phyloP scores from a whole-genome alignment of 805 yeast genomes.

The Wickerhamiella sergipiensis region DNA sequence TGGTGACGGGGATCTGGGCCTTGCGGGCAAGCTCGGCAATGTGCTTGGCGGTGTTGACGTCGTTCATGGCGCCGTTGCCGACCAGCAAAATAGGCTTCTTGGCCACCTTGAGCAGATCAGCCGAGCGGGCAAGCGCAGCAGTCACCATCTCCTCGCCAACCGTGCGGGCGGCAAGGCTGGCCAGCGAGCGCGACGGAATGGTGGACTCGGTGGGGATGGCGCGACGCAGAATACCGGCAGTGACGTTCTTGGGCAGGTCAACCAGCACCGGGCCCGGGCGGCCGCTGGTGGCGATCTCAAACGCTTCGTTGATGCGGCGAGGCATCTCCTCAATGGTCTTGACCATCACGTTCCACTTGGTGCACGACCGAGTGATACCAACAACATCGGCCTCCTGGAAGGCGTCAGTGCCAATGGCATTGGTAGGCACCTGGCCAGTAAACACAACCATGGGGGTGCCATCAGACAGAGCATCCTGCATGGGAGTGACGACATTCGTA shows the following conservation, averaged over 20 bases:
- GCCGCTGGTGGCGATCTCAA: conserved; percentile 89
- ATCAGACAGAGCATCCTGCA: conserved; percentile 95
- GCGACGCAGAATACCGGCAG: conserved; percentile 75
- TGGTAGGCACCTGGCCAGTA: conserved; percentile 93
- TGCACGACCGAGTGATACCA: conserved; percentile 93
- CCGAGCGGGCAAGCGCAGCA: conserved; percentile 64
- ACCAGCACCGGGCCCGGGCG: conserved; percentile 98
- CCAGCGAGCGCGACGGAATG: conserved; percentile 42
- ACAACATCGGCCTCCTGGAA: conserved; percentile 98
- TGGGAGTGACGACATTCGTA: conserved; percentile 94
- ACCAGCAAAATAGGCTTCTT: conserved; percentile 81
- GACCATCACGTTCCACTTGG: conserved; percentile 99
- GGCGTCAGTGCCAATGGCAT: conserved; percentile 95
- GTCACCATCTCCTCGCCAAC: conserved; percentile 55
- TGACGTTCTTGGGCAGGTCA: conserved; percentile 95
- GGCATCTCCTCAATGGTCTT: conserved; percentile 90
- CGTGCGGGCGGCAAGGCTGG: conserved; percentile 53
- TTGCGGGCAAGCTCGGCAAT: conserved; percentile 78
- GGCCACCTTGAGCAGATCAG: conserved; percentile 63
- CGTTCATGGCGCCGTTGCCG: conserved; percentile 78
- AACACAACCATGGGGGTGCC: conserved; percentile 96
- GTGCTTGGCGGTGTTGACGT: conserved; percentile 44
- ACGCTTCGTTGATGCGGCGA: conserved; percentile 90
- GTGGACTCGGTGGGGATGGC: conserved; percentile 86
- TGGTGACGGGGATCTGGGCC: conserved; percentile 91